Conservation (phyloP, 495 filamentous ascomycete species). For the Thermothielavioides terrestris region DNA sequence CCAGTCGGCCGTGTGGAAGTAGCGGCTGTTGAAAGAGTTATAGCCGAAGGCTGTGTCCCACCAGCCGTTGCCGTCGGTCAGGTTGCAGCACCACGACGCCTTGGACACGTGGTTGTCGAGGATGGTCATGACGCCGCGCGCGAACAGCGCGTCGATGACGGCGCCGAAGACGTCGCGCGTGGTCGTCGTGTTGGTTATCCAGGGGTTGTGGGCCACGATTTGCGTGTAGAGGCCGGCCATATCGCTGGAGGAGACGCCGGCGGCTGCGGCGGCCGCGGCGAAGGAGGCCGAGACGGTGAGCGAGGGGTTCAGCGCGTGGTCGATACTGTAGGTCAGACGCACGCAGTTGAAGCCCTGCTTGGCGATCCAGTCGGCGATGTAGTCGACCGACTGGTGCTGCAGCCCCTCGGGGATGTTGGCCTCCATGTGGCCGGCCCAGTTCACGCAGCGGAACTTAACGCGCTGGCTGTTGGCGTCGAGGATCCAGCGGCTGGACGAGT, state of each 20-base stretch:
- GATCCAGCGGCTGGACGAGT: slow-evolving; percentile 42
- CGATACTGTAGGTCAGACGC: slow-evolving; percentile 44
- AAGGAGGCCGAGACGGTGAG: slow-evolving; percentile 34
- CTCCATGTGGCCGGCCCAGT: slow-evolving; percentile 46
- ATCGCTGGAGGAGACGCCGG: slow-evolving; percentile 21
- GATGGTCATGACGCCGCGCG: slow-evolving; percentile 35
- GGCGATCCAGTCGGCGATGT: slow-evolving; percentile 36
- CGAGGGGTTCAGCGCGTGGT: slow-evolving; percentile 39
- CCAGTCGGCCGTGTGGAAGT: slow-evolving; percentile 41
- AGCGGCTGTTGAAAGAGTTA: slow-evolving; percentile 34
- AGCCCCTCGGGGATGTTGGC: slow-evolving; percentile 43
- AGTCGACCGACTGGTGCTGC: slow-evolving; percentile 35
- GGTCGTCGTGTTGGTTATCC: slow-evolving; percentile 22
- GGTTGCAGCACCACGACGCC: slow-evolving; percentile 43
- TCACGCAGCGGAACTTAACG: slow-evolving; percentile 44
- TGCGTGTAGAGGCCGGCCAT: slow-evolving; percentile 28
- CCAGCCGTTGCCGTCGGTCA: slow-evolving; percentile 47
- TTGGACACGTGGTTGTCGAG: slow-evolving; percentile 46
- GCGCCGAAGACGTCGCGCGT: slow-evolving; percentile 31
- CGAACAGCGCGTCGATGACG: slow-evolving; percentile 35
- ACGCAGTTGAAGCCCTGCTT: slow-evolving; percentile 45
- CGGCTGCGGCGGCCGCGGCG: slow-evolving; percentile 26
- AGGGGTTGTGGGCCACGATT: slow-evolving; percentile 36
- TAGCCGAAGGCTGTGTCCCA: slow-evolving; percentile 40
- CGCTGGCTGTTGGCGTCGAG: slow-evolving; percentile 37